Evolutionary conservation across 306 rosid species (phyloP).

Genomic region (Calophaca sinica): DNA sequence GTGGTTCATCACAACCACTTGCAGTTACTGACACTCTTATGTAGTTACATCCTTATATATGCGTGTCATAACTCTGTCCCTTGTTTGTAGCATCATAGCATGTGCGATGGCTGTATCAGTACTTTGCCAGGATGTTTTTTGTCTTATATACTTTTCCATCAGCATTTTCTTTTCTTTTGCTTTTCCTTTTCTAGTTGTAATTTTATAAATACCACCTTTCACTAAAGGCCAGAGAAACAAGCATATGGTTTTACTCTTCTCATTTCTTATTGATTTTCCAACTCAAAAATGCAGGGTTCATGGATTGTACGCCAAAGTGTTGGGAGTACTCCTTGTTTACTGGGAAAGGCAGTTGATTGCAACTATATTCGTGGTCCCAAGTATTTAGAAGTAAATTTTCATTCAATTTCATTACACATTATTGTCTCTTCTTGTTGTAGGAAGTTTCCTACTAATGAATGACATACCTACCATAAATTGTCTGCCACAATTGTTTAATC

Average conservation of each 20-base stretch:
- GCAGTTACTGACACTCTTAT: neutral
- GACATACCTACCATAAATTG: slow-evolving; percentile 24
- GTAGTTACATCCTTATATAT: neutral
- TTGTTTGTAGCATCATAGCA: neutral
- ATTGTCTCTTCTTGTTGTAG: slow-evolving; percentile 12
- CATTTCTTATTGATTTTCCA: slow-evolving; percentile 35
- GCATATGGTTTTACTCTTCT: neutral
- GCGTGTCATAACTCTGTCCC: neutral
- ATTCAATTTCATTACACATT: slow-evolving; percentile 28
- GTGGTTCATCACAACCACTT: neutral
- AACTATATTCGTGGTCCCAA: slow-evolving; percentile 91
- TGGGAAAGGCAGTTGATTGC: slow-evolving; percentile 99
- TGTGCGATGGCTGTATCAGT: slow-evolving; percentile 5
- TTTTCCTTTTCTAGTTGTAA: slow-evolving; percentile 22
- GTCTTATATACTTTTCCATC: neutral
- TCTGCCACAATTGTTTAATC: slow-evolving; percentile 41
- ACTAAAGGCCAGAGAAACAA: slow-evolving; percentile 22
- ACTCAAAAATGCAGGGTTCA: slow-evolving; percentile 81
- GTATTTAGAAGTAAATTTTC: slow-evolving; percentile 79
- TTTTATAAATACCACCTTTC: neutral
- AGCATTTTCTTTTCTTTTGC: neutral
- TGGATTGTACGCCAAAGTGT: slow-evolving; percentile 99
- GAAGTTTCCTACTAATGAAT: slow-evolving; percentile 40
- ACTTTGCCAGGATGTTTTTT: neutral
- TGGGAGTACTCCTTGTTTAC: slow-evolving; percentile 94